Conservation (phyloP, 208 protist species). For the Acanthamoeba triangularis region DNA sequence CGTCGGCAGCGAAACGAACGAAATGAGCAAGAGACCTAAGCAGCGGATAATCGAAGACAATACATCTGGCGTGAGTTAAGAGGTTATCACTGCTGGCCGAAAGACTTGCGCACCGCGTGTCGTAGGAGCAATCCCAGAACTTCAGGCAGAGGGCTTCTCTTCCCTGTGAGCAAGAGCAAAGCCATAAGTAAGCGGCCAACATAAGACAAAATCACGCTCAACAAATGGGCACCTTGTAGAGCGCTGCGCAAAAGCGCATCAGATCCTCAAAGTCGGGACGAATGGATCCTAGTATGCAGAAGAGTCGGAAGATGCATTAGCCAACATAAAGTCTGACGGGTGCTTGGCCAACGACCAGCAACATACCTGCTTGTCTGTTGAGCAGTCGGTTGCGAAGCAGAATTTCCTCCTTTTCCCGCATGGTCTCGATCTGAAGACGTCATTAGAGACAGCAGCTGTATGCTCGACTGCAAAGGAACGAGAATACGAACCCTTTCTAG, state of each 20-base stretch:
- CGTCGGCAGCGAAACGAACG: not conserved
- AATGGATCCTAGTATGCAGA: not conserved
- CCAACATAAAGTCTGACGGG: not conserved
- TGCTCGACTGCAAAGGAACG: too few species aligned
- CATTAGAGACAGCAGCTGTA: not conserved
- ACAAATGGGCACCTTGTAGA: slow-evolving; percentile 4
- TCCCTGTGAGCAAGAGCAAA: not conserved
- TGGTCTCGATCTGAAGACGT: slow-evolving; percentile 21
- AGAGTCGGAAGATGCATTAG: not conserved
- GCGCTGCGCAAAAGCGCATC: slow-evolving; percentile 37
- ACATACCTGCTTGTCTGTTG: slow-evolving; percentile 30
- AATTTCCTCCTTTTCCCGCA: slow-evolving; percentile 59
- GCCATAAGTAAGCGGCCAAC: not conserved
- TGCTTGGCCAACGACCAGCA: not conserved
- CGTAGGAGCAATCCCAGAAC: slow-evolving; percentile 25
- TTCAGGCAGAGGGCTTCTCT: slow-evolving; percentile 1
- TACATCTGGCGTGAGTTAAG: too few species aligned
- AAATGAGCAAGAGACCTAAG: slow-evolving; percentile 2
- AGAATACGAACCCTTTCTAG: not conserved
- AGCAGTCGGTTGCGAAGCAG: slow-evolving; percentile 34
- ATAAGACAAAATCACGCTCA: not conserved
- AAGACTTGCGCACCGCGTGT: not conserved
- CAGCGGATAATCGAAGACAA: not conserved
- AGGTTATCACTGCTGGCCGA: not conserved
- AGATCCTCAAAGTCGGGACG: slow-evolving; percentile 61